Conservation (phyloP, 1,284 basidiomycete species). For the Malassezia furfur region DNA sequence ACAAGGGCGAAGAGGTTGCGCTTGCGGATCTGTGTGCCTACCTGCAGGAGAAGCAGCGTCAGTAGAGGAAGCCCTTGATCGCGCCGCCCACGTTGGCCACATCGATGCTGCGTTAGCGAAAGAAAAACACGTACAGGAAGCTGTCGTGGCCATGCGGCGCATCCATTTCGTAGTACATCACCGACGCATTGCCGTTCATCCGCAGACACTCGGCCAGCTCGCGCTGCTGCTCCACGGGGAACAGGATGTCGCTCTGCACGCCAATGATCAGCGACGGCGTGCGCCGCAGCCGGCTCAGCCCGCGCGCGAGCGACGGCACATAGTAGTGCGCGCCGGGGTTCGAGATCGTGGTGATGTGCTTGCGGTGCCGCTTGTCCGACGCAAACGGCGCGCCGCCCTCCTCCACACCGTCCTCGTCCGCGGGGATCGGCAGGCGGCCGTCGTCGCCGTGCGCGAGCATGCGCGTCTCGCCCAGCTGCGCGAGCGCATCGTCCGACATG, state of each 20-base stretch:
- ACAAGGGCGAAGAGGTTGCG: slow-evolving; percentile 56
- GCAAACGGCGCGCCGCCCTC: slow-evolving; percentile 3
- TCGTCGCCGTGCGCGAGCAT: slow-evolving; percentile 17
- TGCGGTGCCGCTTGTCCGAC: neutral
- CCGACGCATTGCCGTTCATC: slow-evolving; percentile 65
- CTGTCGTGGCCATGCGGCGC: slow-evolving; percentile 94
- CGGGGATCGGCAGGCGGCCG: slow-evolving; percentile 7
- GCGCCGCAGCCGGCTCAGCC: slow-evolving; percentile 64
- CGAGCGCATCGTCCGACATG: slow-evolving; percentile 71
- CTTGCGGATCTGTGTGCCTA: slow-evolving; percentile 61
- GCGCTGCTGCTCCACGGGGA: slow-evolving; percentile 93
- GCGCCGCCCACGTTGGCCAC: slow-evolving; percentile 69
- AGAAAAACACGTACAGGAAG: slow-evolving; percentile 59
- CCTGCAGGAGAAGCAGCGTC: slow-evolving; percentile 50
- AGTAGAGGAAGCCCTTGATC: slow-evolving; percentile 62
- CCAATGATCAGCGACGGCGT: slow-evolving; percentile 82
- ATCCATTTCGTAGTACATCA: slow-evolving; percentile 93
- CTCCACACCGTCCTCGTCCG: slow-evolving; percentile 12
- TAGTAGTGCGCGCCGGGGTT: slow-evolving; percentile 56
- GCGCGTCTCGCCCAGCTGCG: slow-evolving; percentile 53
- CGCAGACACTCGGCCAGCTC: slow-evolving; percentile 86
- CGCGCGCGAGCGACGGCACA: slow-evolving; percentile 70
- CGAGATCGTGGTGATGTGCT: slow-evolving; percentile 54
- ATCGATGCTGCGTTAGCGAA: slow-evolving; percentile 59
- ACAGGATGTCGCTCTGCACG: slow-evolving; percentile 91